A percentile compares a stretch with the other conserved stretches of the same genome.
phyloP scores from a whole-genome alignment of 2,329 filamentous ascomycete genomes.

The Aureobasidium sp. region DNA sequence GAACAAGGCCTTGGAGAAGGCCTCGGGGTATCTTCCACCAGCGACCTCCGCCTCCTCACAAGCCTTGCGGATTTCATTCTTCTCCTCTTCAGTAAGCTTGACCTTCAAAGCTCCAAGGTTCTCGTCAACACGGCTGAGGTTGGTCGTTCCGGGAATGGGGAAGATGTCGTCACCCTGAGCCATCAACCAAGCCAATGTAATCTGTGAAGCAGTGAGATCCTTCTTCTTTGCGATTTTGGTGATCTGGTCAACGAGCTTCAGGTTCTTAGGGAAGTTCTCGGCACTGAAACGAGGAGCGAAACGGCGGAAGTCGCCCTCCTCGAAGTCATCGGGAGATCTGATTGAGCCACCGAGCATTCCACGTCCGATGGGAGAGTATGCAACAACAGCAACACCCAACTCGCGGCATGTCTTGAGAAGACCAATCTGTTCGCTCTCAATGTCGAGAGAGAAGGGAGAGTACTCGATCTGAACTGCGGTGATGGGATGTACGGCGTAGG shows the following conservation, averaged over 20 bases:
- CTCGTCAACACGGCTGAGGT: constrained; percentile 39
- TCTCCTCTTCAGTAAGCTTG: constrained; percentile 31
- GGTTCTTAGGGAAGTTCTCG: constrained; percentile 51
- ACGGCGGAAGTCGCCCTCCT: constrained; percentile 43
- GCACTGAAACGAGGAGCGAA: constrained; percentile 43
- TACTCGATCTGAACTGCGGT: constrained; percentile 50
- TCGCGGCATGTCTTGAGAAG: constrained; percentile 52
- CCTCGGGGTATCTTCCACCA: constrained; percentile 36
- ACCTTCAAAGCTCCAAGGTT: constrained; percentile 34
- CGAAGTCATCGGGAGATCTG: constrained; percentile 40
- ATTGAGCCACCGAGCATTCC: constrained; percentile 51
- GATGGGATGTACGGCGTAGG: constrained; percentile 44
- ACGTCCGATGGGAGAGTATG: constrained; percentile 54
- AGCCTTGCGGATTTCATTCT: constrained; percentile 32
- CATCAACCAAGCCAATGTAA: constrained; percentile 58
- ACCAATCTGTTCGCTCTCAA: constrained; percentile 47
- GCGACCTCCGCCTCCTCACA: constrained; percentile 29
- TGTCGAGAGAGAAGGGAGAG: constrained; percentile 48
- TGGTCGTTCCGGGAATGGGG: constrained; percentile 42
- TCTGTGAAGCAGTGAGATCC: constrained; percentile 48
- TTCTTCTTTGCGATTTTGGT: constrained; percentile 47
- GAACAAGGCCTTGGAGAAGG: constrained; percentile 29
- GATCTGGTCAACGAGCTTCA: constrained; percentile 48
- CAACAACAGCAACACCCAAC: constrained; percentile 51
- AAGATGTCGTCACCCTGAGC: constrained; percentile 41